A percentile compares a stretch with the other conserved stretches of the same genome.
These are phyloP conservation scores for Hericium alpestre DNA, from an alignment of 768 basidiomycete genomes.

Conservation along the genomic window DNA sequence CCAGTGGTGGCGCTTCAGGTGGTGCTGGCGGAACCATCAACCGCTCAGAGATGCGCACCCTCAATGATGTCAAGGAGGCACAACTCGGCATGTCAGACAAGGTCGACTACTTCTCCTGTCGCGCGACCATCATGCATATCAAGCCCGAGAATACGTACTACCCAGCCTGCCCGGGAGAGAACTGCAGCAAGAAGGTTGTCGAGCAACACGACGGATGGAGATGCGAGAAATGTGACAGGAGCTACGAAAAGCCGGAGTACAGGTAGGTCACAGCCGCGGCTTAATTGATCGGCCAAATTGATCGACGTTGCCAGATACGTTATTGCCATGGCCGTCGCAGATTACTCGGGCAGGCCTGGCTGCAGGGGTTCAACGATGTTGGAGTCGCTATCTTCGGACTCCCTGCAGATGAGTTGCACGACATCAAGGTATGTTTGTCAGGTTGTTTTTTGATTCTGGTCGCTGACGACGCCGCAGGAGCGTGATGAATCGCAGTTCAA, in stretches of 20 bases:
- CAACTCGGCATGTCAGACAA: slow-evolving; percentile 70
- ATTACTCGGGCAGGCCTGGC: slow-evolving; percentile 87
- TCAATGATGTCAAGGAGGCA: slow-evolving; percentile 70
- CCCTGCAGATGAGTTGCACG: slow-evolving; percentile 64
- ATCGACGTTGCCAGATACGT: slow-evolving; percentile 45
- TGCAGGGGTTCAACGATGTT: slow-evolving; percentile 92
- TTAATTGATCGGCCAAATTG: slow-evolving; percentile 3
- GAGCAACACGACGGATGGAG: slow-evolving; percentile 64
- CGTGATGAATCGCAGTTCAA: slow-evolving; percentile 50
- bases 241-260: slow-evolving; percentile 60
- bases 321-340: slow-evolving; percentile 78
- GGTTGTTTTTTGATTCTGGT: not conserved
- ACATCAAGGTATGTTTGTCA: slow-evolving; percentile 45
- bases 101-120: slow-evolving; percentile 66
- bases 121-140: slow-evolving; percentile 83
- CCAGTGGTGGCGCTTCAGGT: slow-evolving; percentile 31
- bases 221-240: slow-evolving; percentile 87
- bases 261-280: slow-evolving; percentile 39
- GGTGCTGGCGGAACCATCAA: slow-evolving; percentile 40
- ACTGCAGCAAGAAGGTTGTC: slow-evolving; percentile 85
- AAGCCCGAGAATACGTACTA: slow-evolving; percentile 75
- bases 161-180: slow-evolving; percentile 72
- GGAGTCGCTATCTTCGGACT: slow-evolving; percentile 69
- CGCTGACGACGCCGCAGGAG: slow-evolving; percentile 29
- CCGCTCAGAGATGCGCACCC: slow-evolving; percentile 59